Evolutionary conservation across 306 rosid species (phyloP).

Genomic region (Ceratonia siliqua): DNA sequence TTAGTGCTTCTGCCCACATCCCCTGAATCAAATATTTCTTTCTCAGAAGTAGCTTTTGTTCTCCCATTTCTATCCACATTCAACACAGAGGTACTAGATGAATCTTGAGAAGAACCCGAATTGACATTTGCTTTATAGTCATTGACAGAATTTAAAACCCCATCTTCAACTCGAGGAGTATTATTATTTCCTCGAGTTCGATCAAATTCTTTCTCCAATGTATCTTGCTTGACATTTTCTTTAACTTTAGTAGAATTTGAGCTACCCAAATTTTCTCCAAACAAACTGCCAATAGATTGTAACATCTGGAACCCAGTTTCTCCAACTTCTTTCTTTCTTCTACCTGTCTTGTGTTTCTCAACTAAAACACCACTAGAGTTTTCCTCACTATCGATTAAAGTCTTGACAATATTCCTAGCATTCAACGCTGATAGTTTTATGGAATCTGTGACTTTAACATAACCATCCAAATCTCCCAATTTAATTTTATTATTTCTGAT

Average conservation of each 20-base stretch:
- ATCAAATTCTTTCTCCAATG: conserved; percentile 35
- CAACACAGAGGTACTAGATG: conserved; percentile 32
- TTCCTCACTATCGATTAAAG: conserved; percentile 50
- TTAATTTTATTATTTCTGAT: conserved; percentile 57
- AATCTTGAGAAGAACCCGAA: conserved; percentile 41
- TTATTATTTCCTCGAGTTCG: conserved; percentile 36
- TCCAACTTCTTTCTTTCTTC: conserved; percentile 63
- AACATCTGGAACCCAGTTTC: conserved; percentile 60
- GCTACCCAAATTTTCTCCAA: conserved; percentile 55
- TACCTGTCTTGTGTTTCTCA: conserved; percentile 58
- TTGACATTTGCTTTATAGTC: conserved; percentile 32
- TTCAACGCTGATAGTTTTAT: conserved; percentile 45
- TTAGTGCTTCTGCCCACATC: conserved; percentile 28
- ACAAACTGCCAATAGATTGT: conserved; percentile 57
- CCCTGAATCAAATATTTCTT: conserved; percentile 36
- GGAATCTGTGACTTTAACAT: conserved; percentile 50
- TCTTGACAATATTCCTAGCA: conserved; percentile 50
- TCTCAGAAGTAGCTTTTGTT: conserved; percentile 32
- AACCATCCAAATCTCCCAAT: conserved; percentile 62
- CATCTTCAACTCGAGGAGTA: conserved; percentile 37
- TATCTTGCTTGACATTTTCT: conserved; percentile 50
- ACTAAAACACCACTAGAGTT: conserved; percentile 38
- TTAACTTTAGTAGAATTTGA: conserved; percentile 51
- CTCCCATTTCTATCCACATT: conserved; percentile 40
- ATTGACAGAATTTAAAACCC: conserved; percentile 36